Base-by-base conservation (phyloP, 257 asterid species). In the Fraxinus excelsior region DNA sequence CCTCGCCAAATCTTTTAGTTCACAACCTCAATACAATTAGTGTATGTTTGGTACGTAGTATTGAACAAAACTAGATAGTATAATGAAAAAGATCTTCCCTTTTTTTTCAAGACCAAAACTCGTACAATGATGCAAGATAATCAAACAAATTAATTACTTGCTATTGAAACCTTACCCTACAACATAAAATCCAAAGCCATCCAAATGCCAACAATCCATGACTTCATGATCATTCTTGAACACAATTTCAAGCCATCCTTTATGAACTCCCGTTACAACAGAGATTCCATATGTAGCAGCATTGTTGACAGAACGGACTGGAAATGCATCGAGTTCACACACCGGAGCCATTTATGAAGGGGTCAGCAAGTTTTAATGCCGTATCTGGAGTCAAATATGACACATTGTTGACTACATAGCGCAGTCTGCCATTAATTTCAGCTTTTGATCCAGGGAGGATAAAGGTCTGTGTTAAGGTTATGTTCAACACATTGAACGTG, bases 121-220 rank as follows among this genome's bases (percentile, higher is more conserved):
- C 7, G 38, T 34, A 71, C 0, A 49, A 10, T n/a, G 62, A 7
- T 3, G 0, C 11, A 2, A 38, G 12, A 38, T 38, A 38, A 38
- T 38, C 2, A 0, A 38, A 7, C 10, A 38, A 38, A 38, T 38
- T 38, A 38, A 38, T 38, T 38, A 38, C 2, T 38, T 38, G 44
- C 9, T 12, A 38, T 9, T 7, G 12, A 5, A 19, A 12, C 65
- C 86, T 85, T 82, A 92, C 97, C 96, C 96, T 26, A 89, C 92
- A 21, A 84, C 90, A 5, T 70, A 91, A 80, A 90, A 87, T 8
- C 90, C 85, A 3, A 72, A 92, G 10, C 97, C 96, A 73, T 89
- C 97, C 83, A 92, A 83, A 67, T 91, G 96, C 95, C 96, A 92
- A 34, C 96, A 87, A 38, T 90, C 91, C 3, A 85, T 49, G 1